Evolutionary conservation across 2,329 filamentous ascomycete species (phyloP), one percentile per base, ranked within the genome.

Genomic region (Sporothrix protearum): DNA sequence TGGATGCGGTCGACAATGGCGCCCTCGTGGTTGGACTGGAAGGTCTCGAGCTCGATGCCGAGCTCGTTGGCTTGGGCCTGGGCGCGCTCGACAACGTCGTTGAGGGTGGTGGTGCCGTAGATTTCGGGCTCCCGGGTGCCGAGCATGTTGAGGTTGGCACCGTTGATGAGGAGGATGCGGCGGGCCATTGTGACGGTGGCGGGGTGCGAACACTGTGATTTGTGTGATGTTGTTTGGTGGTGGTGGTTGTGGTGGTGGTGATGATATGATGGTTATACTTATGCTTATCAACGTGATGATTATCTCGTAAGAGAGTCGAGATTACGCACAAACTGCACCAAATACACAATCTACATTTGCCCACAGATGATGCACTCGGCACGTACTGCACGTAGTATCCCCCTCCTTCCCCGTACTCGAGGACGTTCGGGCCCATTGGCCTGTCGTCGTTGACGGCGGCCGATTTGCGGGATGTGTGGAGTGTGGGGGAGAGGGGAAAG

Each of bases 61-160:
- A 88, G 83, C 0, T 78, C 74, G 0, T 79, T 64, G 42, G 87
- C 87, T 73, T 89, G 87, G 0, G 80, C 73, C 66, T 82, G 77
- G 30, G 86, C 85, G 10, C 81, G 75, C 1, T 79, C 72, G 63
- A 88, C 83, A 19, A 94, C 85, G 75, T 92, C 87, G 25, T 82
- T 68, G 14, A 94, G 87, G 0, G 91, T 93, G 0, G 88, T 89
- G 73, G 83, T 84, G 77, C 92, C 92, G 82, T 94, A 94, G 76
- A 93, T 85, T 36, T 88, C 82, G 19, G 92, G 91, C 79, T 95
- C 91, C 28, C 92, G 86, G 14, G 87, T 90, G 47, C 92, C 92
- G 39, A 94, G 86, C 67, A 94, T 89, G 81, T 94, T 94, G 76
- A 94, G 89, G 79, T 94, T 94, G 42, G 91, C 91, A n/a, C 92